phyloP scores from a whole-genome alignment of 169 alveolate species.

The Sarcocystis neurona region DNA sequence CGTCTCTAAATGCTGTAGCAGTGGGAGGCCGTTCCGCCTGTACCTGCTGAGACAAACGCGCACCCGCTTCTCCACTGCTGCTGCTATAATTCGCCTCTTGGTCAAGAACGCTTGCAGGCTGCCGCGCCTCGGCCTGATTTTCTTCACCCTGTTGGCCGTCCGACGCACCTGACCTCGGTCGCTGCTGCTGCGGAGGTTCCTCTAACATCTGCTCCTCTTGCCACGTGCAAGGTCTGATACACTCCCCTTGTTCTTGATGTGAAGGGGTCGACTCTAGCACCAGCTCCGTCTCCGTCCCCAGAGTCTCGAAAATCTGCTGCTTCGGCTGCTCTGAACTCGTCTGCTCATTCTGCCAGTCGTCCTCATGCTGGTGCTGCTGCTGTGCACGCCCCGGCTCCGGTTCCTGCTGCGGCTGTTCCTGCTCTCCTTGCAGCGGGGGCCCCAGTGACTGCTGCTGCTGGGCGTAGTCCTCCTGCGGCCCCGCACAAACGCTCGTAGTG shows the following conservation, averaged over 20 bases:
- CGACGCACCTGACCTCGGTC: too few relatives aligned
- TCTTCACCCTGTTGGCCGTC: too few relatives aligned
- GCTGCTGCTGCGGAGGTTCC: conserved; percentile 44
- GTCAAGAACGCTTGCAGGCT: too few relatives aligned
- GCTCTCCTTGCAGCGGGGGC: too few relatives aligned
- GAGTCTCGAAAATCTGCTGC: conserved; percentile 43
- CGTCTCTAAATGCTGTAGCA: conserved; percentile 36
- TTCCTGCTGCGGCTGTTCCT: too few relatives aligned
- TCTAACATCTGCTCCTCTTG: conserved; percentile 28
- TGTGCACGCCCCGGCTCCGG: too few relatives aligned
- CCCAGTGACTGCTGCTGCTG: too few relatives aligned
- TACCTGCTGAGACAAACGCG: conserved; percentile 34
- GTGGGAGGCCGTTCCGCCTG: conserved; percentile 38
- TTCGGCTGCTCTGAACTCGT: conserved; percentile 14
- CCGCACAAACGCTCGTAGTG: too few relatives aligned
- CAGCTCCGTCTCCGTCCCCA: conserved; percentile 38
- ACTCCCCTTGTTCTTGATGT: conserved; percentile 17
- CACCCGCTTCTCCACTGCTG: too few relatives aligned
- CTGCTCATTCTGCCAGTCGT: not conserved
- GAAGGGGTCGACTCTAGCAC: conserved; percentile 24
- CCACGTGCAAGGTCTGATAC: conserved; percentile 22
- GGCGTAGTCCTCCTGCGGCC: too few relatives aligned
- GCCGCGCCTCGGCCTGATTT: too few relatives aligned
- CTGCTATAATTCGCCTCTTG: too few relatives aligned
- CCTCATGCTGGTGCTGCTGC: not conserved